These are phyloP conservation scores for Blastomyces silverae DNA, from an alignment of 2,329 filamentous ascomycete species.

Conservation along the genomic window DNA sequence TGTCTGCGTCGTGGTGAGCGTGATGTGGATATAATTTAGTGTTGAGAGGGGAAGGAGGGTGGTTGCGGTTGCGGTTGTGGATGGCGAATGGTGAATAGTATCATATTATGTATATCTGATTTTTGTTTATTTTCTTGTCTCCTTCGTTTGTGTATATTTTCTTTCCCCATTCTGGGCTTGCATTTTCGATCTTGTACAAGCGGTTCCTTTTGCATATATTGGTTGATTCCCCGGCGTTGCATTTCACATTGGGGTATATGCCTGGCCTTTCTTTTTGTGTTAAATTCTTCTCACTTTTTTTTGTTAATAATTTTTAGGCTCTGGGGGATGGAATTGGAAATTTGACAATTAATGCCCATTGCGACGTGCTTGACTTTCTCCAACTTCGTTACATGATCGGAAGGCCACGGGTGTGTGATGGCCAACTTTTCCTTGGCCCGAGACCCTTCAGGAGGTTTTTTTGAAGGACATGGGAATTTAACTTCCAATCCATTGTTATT, in stretches of 20 bases:
- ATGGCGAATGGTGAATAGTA: too few species aligned
- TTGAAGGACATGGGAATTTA: too few species aligned
- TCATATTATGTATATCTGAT: neutral
- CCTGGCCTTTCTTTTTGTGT: neutral
- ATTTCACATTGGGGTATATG: neutral
- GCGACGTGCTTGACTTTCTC: too few species aligned
- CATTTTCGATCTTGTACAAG: neutral
- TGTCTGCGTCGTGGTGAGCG: slow-evolving; percentile 8
- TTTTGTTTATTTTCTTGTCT: neutral
- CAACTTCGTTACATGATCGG: too few species aligned
- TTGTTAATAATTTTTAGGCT: neutral
- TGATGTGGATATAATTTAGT: slow-evolving; percentile 11
- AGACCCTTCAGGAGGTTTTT: too few species aligned
- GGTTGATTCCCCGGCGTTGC: neutral
- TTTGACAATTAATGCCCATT: too few species aligned
- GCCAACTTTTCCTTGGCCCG: too few species aligned
- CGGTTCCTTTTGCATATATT: neutral
- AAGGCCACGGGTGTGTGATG: too few species aligned
- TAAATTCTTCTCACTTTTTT: neutral
- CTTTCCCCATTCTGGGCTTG: neutral
- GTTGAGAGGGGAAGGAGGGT: neutral
- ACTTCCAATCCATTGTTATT: too few species aligned
- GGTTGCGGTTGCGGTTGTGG: too few species aligned
- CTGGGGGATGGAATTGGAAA: neutral
- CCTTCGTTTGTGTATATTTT: neutral